These are phyloP conservation scores for Suillus americanus DNA, from an alignment of 768 basidiomycete genomes.

Conservation along the genomic window DNA sequence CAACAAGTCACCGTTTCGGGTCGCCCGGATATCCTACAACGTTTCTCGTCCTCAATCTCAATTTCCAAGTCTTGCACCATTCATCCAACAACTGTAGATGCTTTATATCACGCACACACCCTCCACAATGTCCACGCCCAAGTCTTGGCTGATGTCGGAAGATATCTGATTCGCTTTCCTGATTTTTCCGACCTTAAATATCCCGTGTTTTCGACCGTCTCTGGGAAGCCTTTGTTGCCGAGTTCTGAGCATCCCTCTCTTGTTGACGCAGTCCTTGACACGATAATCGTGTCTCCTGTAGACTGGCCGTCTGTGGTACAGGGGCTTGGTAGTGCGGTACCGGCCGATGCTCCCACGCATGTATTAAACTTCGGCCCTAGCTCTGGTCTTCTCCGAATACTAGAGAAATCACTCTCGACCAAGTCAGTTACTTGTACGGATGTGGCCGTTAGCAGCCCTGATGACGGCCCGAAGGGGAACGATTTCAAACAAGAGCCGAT, in stretches of 20 bases:
- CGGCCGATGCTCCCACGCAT: slow-evolving; percentile 22
- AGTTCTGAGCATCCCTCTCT: slow-evolving; percentile 28
- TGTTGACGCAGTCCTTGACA: slow-evolving; percentile 37
- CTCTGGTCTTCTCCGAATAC: slow-evolving; percentile 35
- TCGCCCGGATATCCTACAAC: slow-evolving; percentile 46
- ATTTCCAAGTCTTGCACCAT: slow-evolving; percentile 32
- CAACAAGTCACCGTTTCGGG: slow-evolving; percentile 58
- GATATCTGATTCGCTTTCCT: slow-evolving; percentile 51
- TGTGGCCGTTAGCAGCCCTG: slow-evolving; percentile 12
- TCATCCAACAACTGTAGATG: slow-evolving; percentile 45
- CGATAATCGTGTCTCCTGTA: slow-evolving; percentile 48
- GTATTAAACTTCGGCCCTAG: slow-evolving; percentile 55
- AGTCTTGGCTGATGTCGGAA: slow-evolving; percentile 44
- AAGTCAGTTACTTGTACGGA: slow-evolving; percentile 17
- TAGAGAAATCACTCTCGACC: slow-evolving; percentile 35
- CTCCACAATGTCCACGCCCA: slow-evolving; percentile 33
- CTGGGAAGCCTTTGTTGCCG: slow-evolving; percentile 37
- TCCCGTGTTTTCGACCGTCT: slow-evolving; percentile 47
- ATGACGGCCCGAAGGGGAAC: neutral
- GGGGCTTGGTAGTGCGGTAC: slow-evolving; percentile 22
- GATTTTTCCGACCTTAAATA: slow-evolving; percentile 43
- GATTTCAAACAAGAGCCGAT: slow-evolving; percentile 46
- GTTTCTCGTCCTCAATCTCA: slow-evolving; percentile 39
- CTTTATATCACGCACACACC: slow-evolving; percentile 51
- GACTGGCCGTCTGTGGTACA: slow-evolving; percentile 49